A percentile compares a stretch with the other conserved stretches of the same genome.
Conservation (phyloP, 2,329 filamentous ascomycete species). For the Colletotrichum sp. region DNA sequence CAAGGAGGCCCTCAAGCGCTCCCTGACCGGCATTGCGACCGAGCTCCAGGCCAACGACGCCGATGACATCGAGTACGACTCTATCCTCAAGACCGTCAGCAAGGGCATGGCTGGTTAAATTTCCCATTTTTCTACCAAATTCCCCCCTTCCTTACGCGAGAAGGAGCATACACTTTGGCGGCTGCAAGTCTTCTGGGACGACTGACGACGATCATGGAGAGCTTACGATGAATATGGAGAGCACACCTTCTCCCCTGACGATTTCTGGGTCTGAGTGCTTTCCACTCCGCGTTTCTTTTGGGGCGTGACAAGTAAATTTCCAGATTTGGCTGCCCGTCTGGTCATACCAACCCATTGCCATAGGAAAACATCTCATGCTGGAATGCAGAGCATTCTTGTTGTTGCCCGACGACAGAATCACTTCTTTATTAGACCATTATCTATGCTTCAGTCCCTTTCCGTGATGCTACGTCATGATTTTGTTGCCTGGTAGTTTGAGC, state of each 20-base stretch:
- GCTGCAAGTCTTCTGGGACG: slow-evolving; percentile 25
- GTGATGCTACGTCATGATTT: slow-evolving; percentile 26
- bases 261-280: slow-evolving; percentile 16
- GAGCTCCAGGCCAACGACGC: slow-evolving; percentile 86
- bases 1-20: slow-evolving; percentile 84
- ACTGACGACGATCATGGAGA: slow-evolving; percentile 29
- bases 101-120: slow-evolving; percentile 61
- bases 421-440: slow-evolving; percentile 17
- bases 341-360: slow-evolving; percentile 31
- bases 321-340: slow-evolving; percentile 37
- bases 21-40: slow-evolving; percentile 75
- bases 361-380: slow-evolving; percentile 30
- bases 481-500: slow-evolving; percentile 68
- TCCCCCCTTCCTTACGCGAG: slow-evolving; percentile 17
- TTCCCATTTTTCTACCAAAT: background rate
- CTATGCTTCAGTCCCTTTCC: background rate
- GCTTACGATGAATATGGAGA: slow-evolving; percentile 25
- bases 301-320: slow-evolving; percentile 33
- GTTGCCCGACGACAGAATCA: slow-evolving; percentile 21
- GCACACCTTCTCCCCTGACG: slow-evolving; percentile 23
- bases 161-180: slow-evolving; percentile 25
- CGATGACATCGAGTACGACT: slow-evolving; percentile 81
- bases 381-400: slow-evolving; percentile 32
- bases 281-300: slow-evolving; percentile 25
- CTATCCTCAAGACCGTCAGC: slow-evolving; percentile 70